Conservation (phyloP, 768 basidiomycete genomes). For the Leucosporidium creatinivorum region DNA sequence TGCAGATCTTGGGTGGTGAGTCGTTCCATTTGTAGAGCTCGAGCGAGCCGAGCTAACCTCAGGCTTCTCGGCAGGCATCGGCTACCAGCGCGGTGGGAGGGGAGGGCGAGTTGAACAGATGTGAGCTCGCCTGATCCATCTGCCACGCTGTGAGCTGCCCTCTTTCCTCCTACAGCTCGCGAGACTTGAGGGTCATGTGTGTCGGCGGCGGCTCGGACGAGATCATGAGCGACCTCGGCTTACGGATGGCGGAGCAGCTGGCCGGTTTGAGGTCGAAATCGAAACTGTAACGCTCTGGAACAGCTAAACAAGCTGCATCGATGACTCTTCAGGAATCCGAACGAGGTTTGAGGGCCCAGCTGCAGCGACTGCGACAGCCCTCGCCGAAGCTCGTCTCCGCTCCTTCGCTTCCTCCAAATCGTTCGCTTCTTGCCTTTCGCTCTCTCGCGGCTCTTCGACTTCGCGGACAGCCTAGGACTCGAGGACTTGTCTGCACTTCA, state of each 20-base stretch:
- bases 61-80: neutral
- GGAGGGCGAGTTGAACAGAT: slow-evolving; percentile 8
- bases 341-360: too few relatives aligned
- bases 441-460: too few relatives aligned
- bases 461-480: too few relatives aligned
- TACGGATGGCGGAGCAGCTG: neutral
- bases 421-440: neutral
- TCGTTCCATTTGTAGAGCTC: too few relatives aligned
- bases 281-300: too few relatives aligned
- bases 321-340: too few relatives aligned
- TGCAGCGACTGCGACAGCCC: too few relatives aligned
- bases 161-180: neutral
- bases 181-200: slow-evolving; percentile 4
- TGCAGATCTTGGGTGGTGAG: slow-evolving; percentile 6
- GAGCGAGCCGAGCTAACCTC: neutral
- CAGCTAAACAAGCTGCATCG: too few relatives aligned
- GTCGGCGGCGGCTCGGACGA: slow-evolving; percentile 5
- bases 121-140: neutral
- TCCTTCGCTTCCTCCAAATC: neutral
- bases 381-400: too few relatives aligned
- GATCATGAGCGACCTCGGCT: neutral
- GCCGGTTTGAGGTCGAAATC: too few relatives aligned
- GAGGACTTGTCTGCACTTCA: too few relatives aligned
- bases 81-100: slow-evolving; percentile 1
- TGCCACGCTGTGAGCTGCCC: neutral